Conservation (phyloP, 2,329 filamentous ascomycete genomes). For the Fusarium odoratissimum region DNA sequence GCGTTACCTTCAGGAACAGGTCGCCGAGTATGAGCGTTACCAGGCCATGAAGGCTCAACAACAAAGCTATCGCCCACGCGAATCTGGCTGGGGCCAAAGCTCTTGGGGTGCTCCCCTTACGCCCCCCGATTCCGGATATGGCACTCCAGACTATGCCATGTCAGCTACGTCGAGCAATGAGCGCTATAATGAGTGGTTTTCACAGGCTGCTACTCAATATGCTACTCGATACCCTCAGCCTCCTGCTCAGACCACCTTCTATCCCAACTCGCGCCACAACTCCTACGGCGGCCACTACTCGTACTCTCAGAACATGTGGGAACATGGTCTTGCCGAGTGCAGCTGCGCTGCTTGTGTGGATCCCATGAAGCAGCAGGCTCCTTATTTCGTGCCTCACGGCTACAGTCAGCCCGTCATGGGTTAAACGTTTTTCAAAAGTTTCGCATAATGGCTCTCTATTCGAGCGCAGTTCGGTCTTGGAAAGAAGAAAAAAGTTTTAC, state of each 20-base stretch:
- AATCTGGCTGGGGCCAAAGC: conserved; percentile 59
- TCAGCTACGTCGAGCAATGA: conserved; percentile 66
- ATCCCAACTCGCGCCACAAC: conserved; percentile 54
- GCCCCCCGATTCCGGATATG: conserved; percentile 71
- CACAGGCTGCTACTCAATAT: conserved; percentile 57
- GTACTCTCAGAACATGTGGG: conserved; percentile 63
- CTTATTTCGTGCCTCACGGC: conserved; percentile 61
- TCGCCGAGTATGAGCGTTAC: conserved; percentile 64
- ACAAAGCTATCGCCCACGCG: conserved; percentile 57
- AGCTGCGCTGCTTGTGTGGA: conserved; percentile 60
- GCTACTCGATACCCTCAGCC: conserved; percentile 59
- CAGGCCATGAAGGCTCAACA: conserved; percentile 58
- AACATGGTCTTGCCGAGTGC: conserved; percentile 62
- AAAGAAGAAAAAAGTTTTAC: conserved; percentile 46
- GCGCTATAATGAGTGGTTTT: conserved; percentile 70
- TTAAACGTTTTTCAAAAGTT: conserved; percentile 46
- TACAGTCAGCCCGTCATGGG: conserved; percentile 69
- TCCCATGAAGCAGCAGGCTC: conserved; percentile 59
- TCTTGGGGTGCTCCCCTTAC: conserved; percentile 64
- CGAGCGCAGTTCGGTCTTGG: conserved; percentile 34
- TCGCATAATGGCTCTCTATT: conserved; percentile 35
- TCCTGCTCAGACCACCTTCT: conserved; percentile 55
- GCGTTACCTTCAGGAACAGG: conserved; percentile 66
- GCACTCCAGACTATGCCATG: conserved; percentile 68
- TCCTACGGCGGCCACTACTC: conserved; percentile 58